Conservation (phyloP, 2,329 filamentous ascomycete species). For the Periglandula ipomoeae region DNA sequence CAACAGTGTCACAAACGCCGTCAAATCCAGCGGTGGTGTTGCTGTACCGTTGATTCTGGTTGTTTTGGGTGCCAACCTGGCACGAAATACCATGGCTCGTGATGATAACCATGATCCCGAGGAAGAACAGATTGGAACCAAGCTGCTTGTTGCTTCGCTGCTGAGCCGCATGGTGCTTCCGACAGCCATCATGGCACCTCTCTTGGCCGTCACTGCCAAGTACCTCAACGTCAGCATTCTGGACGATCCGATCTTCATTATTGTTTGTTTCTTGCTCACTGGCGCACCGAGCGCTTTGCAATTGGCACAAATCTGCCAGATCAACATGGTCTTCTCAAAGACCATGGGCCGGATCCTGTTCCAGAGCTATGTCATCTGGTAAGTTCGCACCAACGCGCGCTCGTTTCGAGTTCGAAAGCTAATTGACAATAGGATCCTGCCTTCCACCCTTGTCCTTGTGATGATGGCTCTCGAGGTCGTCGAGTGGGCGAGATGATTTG, state of each 20-base stretch:
- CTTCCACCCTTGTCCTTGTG: slow-evolving; percentile 82
- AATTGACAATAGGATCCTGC: slow-evolving; percentile 63
- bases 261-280: slow-evolving; percentile 93
- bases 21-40: slow-evolving; percentile 77
- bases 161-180: slow-evolving; percentile 88
- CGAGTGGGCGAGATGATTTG: slow-evolving; percentile 59
- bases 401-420: slow-evolving; percentile 13
- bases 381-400: slow-evolving; percentile 25
- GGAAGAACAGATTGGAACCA: slow-evolving; percentile 59
- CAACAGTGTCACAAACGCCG: slow-evolving; percentile 84
- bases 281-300: slow-evolving; percentile 91
- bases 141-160: slow-evolving; percentile 76
- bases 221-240: slow-evolving; percentile 88
- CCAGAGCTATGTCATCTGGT: slow-evolving; percentile 84
- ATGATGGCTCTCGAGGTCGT: slow-evolving; percentile 88
- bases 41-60: slow-evolving; percentile 93
- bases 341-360: slow-evolving; percentile 91
- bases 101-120: slow-evolving; percentile 57
- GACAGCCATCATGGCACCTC: slow-evolving; percentile 82
- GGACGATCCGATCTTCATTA: slow-evolving; percentile 95
- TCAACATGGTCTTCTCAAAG: slow-evolving; percentile 91
- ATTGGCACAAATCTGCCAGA: slow-evolving; percentile 95
- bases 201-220: slow-evolving; percentile 80
- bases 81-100: slow-evolving; percentile 75
- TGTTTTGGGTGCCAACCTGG: slow-evolving; percentile 88